Conservation (phyloP, 768 basidiomycete genomes). For the Tylopilus rubrobrunneus region DNA sequence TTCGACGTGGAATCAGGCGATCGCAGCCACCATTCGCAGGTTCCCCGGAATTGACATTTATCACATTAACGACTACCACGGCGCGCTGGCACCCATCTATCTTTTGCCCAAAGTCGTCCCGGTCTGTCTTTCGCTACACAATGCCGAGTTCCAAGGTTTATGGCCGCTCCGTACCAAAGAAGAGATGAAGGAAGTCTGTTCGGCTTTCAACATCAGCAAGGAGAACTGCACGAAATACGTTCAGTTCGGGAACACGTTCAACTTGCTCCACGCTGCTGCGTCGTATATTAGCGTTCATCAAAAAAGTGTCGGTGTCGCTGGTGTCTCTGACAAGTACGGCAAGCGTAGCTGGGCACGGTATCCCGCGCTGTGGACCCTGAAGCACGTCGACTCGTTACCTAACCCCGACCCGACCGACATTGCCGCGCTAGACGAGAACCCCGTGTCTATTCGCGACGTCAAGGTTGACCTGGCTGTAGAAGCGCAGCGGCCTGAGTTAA, state of each 20-base stretch:
- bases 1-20: slow-evolving; percentile 97
- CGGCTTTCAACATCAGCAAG: slow-evolving; percentile 96
- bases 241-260: slow-evolving; percentile 97
- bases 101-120: slow-evolving; percentile 89
- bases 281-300: slow-evolving; percentile 92
- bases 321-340: slow-evolving; percentile 97
- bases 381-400: slow-evolving; percentile 91
- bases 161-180: slow-evolving; percentile 97
- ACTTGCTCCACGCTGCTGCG: slow-evolving; percentile 88
- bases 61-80: slow-evolving; percentile 95
- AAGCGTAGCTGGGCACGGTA: slow-evolving; percentile 97
- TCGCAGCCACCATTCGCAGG: slow-evolving; percentile 86
- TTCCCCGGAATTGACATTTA: slow-evolving; percentile 88
- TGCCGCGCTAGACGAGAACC: slow-evolving; percentile 82
- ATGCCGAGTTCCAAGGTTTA: slow-evolving; percentile 95
- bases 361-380: slow-evolving; percentile 93
- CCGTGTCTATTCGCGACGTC: slow-evolving; percentile 66
- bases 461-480: slow-evolving; percentile 78
- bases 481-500: slow-evolving; percentile 84
- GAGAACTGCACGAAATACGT: slow-evolving; percentile 96
- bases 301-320: slow-evolving; percentile 90
- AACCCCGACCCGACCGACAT: slow-evolving; percentile 96
- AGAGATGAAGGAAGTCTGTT: slow-evolving; percentile 98
- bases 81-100: slow-evolving; percentile 87
- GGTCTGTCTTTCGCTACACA: slow-evolving; percentile 88